Evolutionary conservation across 345 rosid genomes (phyloP).

Genomic region (Heritiera littoralis): DNA sequence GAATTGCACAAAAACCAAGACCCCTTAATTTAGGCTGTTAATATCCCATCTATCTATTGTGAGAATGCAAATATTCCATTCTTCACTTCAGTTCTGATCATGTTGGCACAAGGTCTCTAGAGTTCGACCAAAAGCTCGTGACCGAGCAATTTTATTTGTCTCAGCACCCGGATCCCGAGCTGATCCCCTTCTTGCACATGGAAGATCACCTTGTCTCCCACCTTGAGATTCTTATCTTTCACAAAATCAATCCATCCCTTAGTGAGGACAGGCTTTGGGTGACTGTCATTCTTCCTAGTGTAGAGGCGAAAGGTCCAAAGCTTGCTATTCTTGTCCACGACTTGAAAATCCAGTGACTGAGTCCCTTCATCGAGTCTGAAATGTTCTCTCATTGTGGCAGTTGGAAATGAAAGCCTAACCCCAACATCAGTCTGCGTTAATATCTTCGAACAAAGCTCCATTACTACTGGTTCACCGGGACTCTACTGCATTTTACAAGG

Average conservation of each 20-base stretch:
- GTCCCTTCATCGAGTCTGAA: background rate
- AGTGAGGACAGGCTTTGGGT: slow-evolving; percentile 6
- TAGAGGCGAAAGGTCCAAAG: slow-evolving; percentile 1
- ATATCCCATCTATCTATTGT: too few relatives aligned
- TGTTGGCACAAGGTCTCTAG: too few relatives aligned
- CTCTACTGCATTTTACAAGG: too few relatives aligned
- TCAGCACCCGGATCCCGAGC: too few relatives aligned
- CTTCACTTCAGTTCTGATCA: too few relatives aligned
- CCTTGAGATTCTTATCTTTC: background rate
- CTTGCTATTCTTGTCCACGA: background rate
- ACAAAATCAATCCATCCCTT: background rate
- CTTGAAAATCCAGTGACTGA: background rate
- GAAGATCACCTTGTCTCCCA: background rate
- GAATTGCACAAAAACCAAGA: too few relatives aligned
- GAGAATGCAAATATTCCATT: too few relatives aligned
- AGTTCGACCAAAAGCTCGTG: too few relatives aligned
- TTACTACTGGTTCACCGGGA: too few relatives aligned
- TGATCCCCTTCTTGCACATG: background rate
- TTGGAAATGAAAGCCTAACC: slow-evolving; percentile 8
- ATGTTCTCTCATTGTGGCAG: background rate
- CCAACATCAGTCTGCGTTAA: background rate
- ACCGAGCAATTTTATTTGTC: too few relatives aligned
- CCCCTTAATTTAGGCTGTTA: too few relatives aligned
- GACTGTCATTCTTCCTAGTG: background rate
- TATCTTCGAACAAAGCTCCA: background rate